phyloP scores from a whole-genome alignment of 139 green algal genomes.

The Chlamydomonas sp. region DNA sequence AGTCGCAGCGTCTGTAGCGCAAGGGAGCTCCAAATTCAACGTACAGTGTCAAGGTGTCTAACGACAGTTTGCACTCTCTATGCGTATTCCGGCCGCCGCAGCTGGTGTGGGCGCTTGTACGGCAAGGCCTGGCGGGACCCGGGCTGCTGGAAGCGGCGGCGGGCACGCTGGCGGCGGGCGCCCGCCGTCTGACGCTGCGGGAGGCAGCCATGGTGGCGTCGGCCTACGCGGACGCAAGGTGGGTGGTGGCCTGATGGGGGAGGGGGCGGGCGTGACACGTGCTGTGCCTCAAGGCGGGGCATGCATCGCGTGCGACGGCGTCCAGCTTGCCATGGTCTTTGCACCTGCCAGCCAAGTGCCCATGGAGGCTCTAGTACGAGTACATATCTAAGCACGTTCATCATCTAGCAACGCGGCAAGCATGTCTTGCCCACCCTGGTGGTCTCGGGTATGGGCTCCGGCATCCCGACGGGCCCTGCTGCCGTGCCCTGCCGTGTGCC shows the following conservation, averaged over 20 bases:
- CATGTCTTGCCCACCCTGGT: too few relatives aligned
- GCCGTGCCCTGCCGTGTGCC: background rate
- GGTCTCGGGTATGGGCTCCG: too few relatives aligned
- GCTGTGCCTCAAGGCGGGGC: background rate
- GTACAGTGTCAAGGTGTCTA: too few relatives aligned
- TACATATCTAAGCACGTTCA: too few relatives aligned
- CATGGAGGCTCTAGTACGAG: too few relatives aligned
- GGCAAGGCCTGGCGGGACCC: background rate
- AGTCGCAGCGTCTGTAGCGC: too few relatives aligned
- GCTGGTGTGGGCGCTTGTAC: constrained; percentile 19
- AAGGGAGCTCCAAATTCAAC: too few relatives aligned
- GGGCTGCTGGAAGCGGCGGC: constrained; percentile 3
- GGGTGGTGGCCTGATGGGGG: background rate
- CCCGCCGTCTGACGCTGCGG: constrained; percentile 12
- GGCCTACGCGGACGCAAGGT: constrained; percentile 17
- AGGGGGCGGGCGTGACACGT: background rate
- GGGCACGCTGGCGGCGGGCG: background rate
- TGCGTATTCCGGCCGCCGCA: background rate
- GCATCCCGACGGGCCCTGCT: too few relatives aligned
- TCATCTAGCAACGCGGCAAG: too few relatives aligned
- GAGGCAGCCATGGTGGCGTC: constrained; percentile 34
- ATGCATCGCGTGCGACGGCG: too few relatives aligned
- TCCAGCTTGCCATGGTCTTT: too few relatives aligned
- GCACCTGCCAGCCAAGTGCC: too few relatives aligned
- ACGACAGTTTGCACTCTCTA: background rate